Percentiles rank a stretch among this genome's conserved stretches.
phyloP scores from a whole-genome alignment of 331 rosid genomes.

The Rosa hybrid region DNA sequence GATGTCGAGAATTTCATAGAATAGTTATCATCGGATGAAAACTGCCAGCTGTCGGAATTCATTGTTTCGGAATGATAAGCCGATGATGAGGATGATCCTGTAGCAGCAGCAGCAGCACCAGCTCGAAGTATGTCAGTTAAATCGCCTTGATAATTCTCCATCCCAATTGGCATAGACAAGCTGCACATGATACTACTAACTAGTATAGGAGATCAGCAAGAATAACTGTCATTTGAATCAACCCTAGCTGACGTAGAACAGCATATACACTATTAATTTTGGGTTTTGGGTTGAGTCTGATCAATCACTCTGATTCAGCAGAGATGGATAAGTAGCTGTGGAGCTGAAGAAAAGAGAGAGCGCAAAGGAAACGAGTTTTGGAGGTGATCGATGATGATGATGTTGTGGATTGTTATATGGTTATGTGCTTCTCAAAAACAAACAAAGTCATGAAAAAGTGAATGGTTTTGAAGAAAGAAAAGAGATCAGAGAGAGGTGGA shows the following conservation, averaged over 20 bases:
- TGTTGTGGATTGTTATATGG: constrained; percentile 29
- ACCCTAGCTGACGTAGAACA: constrained; percentile 20
- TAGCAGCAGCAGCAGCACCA: constrained; percentile 22
- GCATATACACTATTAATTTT: not conserved
- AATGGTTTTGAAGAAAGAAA: constrained; percentile 30
- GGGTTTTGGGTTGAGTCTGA: not conserved
- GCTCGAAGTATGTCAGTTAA: constrained; percentile 76
- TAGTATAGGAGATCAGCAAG: not conserved
- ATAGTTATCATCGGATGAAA: constrained; percentile 32
- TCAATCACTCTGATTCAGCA: not conserved
- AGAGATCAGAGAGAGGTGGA: constrained; percentile 17
- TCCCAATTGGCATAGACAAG: constrained; percentile 32
- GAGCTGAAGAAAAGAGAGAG: constrained; percentile 9
- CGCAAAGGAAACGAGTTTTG: constrained; percentile 38
- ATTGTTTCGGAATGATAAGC: constrained; percentile 1
- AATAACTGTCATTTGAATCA: constrained; percentile 8
- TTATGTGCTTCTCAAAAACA: constrained; percentile 30
- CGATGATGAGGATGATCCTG: not conserved
- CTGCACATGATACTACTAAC: constrained; percentile 45
- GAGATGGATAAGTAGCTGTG: not conserved
- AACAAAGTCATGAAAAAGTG: constrained; percentile 29
- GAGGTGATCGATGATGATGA: constrained; percentile 35
- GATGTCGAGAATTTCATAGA: constrained; percentile 42
- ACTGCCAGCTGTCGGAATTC: constrained; percentile 35
- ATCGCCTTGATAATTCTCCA: constrained; percentile 90